These are phyloP conservation scores for Solanum commersonii DNA, from an alignment of 257 asterid genomes.

Conservation along the genomic window DNA sequence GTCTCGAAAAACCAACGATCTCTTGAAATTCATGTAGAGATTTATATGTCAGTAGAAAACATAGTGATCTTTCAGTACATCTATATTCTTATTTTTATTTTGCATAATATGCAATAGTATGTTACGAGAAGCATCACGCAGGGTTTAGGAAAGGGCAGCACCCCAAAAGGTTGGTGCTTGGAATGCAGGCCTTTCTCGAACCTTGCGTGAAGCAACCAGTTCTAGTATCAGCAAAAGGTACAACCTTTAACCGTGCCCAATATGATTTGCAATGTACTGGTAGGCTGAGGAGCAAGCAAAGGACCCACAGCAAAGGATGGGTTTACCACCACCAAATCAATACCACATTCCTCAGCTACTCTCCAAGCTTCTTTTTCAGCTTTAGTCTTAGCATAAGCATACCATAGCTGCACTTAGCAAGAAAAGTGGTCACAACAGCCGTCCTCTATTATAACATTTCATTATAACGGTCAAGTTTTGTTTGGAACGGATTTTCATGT, in stretches of 20 bases:
- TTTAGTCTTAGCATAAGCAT: constrained; percentile 76
- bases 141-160: not conserved
- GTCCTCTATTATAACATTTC: not conserved
- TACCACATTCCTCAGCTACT: constrained; percentile 47
- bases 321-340: constrained; percentile 75
- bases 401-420: constrained; percentile 60
- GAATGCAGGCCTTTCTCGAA: not conserved
- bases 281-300: constrained; percentile 77
- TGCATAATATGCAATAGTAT: not conserved
- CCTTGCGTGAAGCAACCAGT: not conserved
- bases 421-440: not conserved
- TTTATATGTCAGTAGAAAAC: not conserved
- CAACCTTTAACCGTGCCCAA: constrained; percentile 56
- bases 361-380: constrained; percentile 88
- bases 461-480: not conserved
- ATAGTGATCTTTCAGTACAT: not conserved
- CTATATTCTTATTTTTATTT: not conserved
- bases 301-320: constrained; percentile 90
- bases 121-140: not conserved
- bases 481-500: not conserved
- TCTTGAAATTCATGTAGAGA: not conserved
- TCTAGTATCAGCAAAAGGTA: not conserved
- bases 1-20: not conserved
- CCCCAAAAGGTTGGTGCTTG: not conserved
- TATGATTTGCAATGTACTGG: constrained; percentile 56